phyloP scores from a whole-genome alignment of 2,329 filamentous ascomycete species.

The Diaporthe eres region DNA sequence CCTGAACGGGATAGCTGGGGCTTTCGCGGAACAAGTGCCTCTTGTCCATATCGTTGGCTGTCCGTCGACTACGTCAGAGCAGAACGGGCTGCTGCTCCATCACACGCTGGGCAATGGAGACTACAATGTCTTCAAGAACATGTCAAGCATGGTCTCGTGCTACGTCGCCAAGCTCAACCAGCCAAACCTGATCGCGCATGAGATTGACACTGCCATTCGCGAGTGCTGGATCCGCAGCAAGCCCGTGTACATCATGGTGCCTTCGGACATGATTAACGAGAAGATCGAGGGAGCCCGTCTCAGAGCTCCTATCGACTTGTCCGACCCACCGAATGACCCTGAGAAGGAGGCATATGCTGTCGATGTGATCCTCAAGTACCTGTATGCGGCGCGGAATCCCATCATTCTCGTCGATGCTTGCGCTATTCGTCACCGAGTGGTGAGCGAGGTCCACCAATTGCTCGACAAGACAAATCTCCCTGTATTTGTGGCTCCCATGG shows the following conservation, averaged over 20 bases:
- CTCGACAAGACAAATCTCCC: conserved; percentile 82
- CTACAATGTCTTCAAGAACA: conserved; percentile 86
- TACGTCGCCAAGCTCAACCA: conserved; percentile 79
- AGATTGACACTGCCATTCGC: conserved; percentile 83
- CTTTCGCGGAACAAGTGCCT: conserved; percentile 80
- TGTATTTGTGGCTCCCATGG: conserved; percentile 91
- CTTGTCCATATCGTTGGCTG: conserved; percentile 77
- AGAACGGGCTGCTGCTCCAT: conserved; percentile 67
- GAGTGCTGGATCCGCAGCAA: conserved; percentile 81
- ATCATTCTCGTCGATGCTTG: conserved; percentile 88
- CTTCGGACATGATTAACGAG: conserved; percentile 83
- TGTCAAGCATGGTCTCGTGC: conserved; percentile 80
- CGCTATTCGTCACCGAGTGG: conserved; percentile 80
- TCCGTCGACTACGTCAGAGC: conserved; percentile 63
- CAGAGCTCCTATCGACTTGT: conserved; percentile 77
- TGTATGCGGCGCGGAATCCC: conserved; percentile 80
- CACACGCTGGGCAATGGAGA: conserved; percentile 84
- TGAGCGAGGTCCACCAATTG: conserved; percentile 80
- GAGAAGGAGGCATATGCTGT: conserved; percentile 88
- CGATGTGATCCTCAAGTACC: conserved; percentile 79
- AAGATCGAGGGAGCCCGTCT: conserved; percentile 83
- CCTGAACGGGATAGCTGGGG: conserved; percentile 80
- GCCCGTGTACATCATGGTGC: conserved; percentile 87
- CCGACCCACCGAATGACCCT: conserved; percentile 73
- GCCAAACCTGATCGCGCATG: conserved; percentile 76